Evolutionary conservation across 2,329 filamentous ascomycete species (phyloP), one percentile per base, ranked within the genome.

Genomic region (Epichloe glyceriae): DNA sequence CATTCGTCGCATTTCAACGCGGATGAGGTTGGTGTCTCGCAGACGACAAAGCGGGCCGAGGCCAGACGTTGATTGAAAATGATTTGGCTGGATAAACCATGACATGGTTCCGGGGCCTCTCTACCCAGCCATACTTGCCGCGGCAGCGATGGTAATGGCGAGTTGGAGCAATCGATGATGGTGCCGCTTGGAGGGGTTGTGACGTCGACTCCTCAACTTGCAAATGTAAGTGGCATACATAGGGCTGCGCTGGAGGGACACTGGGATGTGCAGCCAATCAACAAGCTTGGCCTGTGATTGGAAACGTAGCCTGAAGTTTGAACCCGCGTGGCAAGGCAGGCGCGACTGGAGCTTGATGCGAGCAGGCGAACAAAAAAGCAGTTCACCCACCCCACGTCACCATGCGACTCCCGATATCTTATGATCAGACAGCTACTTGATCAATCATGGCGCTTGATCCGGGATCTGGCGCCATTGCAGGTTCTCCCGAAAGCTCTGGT

Each of bases 401-500:
- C 34, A 54, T 50, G 50, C 55, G 41, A 46, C 17, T 50, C 15
- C 38, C 35, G 20, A 50, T 37, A 44, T 34, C 50, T 10, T 37
- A 57, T 59, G 53, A 47, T 55, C 58, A 56, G 58, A 39, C 17
- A 38, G 49, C 40, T 40, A 45, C 43, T 44, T 30, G 26, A 30
- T 30, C 58, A 62, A 70, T 56, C 59, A 86, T 86, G 83, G 74
- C 79, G 63, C 78, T 81, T 71, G 82, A 86, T 67, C 73, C 75
- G 52, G 73, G 70, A 57, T 67, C 72, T 56, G 70, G 71, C 57
- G 76, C 75, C 54, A 76, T 75, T 61, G 82, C 80, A 52, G 70
- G 73, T 59, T 93, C 89, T 55, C 88, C 88, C 61, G 81, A 87
- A 64, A 90, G 85, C 76, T 93, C 88, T 65, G 88, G 88, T 56